Evolutionary conservation across 164 flowering plant species (phyloP).

Genomic region (Piper longum): DNA sequence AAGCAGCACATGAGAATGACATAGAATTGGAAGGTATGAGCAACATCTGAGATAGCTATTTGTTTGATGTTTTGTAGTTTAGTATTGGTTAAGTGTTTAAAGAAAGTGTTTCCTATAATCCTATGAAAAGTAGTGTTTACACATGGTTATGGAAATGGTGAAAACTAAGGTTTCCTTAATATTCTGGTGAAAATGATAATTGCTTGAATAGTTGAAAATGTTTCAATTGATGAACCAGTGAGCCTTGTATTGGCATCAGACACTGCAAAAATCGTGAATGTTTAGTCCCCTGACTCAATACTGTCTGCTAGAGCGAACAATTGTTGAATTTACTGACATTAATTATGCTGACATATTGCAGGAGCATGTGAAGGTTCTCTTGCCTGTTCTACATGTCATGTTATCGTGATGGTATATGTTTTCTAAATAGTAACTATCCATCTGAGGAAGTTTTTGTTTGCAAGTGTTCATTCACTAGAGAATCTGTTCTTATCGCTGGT

Average conservation of each 20-base stretch:
- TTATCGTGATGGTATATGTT: slow-evolving; percentile 68
- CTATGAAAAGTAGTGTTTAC: too few relatives aligned
- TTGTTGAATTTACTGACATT: background rate
- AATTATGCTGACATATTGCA: slow-evolving; percentile 7
- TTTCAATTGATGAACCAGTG: background rate
- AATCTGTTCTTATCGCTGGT: background rate
- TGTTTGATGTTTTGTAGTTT: too few relatives aligned
- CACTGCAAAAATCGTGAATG: too few relatives aligned
- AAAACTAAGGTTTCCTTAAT: background rate
- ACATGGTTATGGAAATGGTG: background rate
- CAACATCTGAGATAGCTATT: too few relatives aligned
- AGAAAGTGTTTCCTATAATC: too few relatives aligned
- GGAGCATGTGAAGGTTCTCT: slow-evolving; percentile 98
- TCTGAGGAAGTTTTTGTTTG: background rate
- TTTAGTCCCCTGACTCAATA: too few relatives aligned
- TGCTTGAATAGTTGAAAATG: background rate
- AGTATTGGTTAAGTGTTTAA: too few relatives aligned
- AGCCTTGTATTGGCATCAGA: too few relatives aligned
- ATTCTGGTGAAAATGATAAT: background rate
- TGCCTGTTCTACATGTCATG: slow-evolving; percentile 95
- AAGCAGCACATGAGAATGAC: slow-evolving; percentile 95
- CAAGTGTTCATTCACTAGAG: background rate
- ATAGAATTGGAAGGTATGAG: slow-evolving; percentile 83
- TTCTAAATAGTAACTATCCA: background rate
- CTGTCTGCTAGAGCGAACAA: background rate